These are phyloP conservation scores for Paxillus involutus DNA, from an alignment of 768 basidiomycete species.

Conservation along the genomic window DNA sequence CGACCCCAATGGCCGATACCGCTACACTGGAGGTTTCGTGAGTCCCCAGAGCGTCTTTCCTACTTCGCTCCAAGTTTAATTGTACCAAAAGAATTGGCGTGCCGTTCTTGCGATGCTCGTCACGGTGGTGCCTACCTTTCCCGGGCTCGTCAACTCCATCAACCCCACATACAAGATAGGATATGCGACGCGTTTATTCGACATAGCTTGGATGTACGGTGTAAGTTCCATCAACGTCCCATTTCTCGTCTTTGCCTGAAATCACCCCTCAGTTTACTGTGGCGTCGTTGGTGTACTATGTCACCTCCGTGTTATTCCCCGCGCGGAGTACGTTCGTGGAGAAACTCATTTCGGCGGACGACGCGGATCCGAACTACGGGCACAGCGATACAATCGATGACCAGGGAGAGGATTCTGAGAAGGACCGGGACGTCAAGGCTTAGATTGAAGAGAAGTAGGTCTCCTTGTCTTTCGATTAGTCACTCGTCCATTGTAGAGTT, in stretches of 20 bases:
- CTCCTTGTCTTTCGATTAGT: not conserved
- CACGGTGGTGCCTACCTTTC: conserved; percentile 71
- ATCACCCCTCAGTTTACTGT: conserved; percentile 18
- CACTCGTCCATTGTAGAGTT: not conserved
- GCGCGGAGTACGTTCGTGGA: conserved; percentile 27
- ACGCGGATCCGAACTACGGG: not conserved
- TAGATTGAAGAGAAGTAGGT: conserved; percentile 1
- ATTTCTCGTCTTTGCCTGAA: not conserved
- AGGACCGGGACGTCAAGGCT: not conserved
- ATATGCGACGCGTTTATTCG: conserved; percentile 54
- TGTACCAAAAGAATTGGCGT: conserved; percentile 67
- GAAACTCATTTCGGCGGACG: conserved; percentile 24
- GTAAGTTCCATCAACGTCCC: conserved; percentile 38
- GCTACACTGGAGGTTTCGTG: conserved; percentile 75
- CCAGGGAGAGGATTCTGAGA: not conserved
- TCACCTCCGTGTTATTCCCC: conserved; percentile 24
- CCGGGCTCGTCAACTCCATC: conserved; percentile 77
- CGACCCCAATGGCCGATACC: conserved; percentile 72
- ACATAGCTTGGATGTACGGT: conserved; percentile 76
- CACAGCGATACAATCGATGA: not conserved
- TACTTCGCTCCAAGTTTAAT: not conserved
- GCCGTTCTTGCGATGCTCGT: conserved; percentile 68
- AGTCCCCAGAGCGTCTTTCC: conserved; percentile 25
- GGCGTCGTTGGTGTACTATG: conserved; percentile 25
- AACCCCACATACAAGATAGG: conserved; percentile 64